Evolutionary conservation across 2,329 filamentous ascomycete species (phyloP).

Genomic region (Apiospora aurea): DNA sequence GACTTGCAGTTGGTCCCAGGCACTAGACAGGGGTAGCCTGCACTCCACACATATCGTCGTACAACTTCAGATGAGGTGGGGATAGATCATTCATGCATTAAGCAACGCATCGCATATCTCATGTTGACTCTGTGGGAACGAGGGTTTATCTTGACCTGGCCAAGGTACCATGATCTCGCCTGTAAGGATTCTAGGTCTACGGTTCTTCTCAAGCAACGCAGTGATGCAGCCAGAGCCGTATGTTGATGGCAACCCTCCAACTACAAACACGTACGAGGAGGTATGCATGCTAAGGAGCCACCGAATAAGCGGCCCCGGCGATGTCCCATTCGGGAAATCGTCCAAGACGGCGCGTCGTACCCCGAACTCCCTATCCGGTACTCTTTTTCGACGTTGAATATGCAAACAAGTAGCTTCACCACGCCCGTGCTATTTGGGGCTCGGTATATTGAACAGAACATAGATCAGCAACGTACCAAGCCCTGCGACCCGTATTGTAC

Average conservation of each 20-base stretch:
- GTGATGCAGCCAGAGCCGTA: background rate
- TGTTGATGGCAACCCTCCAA: background rate
- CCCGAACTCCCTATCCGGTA: background rate
- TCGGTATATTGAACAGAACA: background rate
- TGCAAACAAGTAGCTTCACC: background rate
- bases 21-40: constrained; percentile 7
- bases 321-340: constrained; percentile 9
- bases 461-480: background rate
- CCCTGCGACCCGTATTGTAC: background rate
- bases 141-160: background rate
- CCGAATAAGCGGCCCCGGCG: constrained; percentile 10
- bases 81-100: background rate
- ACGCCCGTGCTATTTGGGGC: background rate
- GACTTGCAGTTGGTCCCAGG: background rate
- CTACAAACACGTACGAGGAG: background rate
- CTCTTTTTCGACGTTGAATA: background rate
- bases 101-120: background rate
- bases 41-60: background rate
- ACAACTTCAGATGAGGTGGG: constrained; percentile 13
- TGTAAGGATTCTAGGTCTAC: background rate
- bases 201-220: background rate
- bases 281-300: constrained; percentile 9
- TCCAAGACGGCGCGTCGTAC: constrained; percentile 1
- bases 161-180: too few species aligned
- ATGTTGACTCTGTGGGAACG: background rate